Conservation (phyloP, 1,284 basidiomycete species). For the Inonotus obliquus region DNA sequence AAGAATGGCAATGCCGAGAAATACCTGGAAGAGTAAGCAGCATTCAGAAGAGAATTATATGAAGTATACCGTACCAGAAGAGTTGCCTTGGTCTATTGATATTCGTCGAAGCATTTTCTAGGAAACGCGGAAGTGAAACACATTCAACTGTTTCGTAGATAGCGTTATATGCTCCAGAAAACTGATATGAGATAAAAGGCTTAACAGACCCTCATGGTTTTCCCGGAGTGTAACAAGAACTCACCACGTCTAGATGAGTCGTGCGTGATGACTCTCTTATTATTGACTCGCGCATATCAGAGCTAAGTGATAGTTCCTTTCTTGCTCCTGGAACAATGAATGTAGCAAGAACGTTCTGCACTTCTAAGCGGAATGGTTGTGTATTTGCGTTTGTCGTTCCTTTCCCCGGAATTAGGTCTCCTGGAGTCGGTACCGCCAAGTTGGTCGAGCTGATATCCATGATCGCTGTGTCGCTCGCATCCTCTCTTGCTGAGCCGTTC, state of each 20-base stretch:
- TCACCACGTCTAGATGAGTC: conserved; percentile 37
- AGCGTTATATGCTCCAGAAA: conserved; percentile 33
- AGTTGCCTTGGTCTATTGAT: conserved; percentile 36
- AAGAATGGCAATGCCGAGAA: conserved; percentile 14
- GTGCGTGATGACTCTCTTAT: conserved; percentile 30
- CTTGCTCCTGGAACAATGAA: conserved; percentile 32
- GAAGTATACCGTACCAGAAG: conserved; percentile 30
- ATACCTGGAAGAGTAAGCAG: not conserved
- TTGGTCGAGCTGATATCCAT: not conserved
- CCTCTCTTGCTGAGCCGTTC: too few relatives aligned
- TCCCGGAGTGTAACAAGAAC: conserved; percentile 17
- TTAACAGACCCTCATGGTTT: not conserved
- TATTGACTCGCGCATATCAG: conserved; percentile 29
- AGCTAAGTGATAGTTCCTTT: conserved; percentile 35
- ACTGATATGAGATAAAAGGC: conserved; percentile 23
- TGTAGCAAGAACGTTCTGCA: conserved; percentile 32
- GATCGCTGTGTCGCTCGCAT: not conserved
- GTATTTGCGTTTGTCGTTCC: conserved; percentile 8
- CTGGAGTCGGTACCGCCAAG: conserved; percentile 1
- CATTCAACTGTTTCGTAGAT: conserved; percentile 29
- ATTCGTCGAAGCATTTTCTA: conserved; percentile 28
- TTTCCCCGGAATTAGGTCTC: conserved; percentile 8
- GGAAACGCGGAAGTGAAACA: conserved; percentile 31
- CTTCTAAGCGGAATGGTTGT: conserved; percentile 32
- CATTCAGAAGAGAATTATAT: conserved; percentile 23